Evolutionary conservation across 768 basidiomycete genomes (phyloP), one percentile per base, ranked within the genome.

Genomic region (Hemileccinum rubropunctum): DNA sequence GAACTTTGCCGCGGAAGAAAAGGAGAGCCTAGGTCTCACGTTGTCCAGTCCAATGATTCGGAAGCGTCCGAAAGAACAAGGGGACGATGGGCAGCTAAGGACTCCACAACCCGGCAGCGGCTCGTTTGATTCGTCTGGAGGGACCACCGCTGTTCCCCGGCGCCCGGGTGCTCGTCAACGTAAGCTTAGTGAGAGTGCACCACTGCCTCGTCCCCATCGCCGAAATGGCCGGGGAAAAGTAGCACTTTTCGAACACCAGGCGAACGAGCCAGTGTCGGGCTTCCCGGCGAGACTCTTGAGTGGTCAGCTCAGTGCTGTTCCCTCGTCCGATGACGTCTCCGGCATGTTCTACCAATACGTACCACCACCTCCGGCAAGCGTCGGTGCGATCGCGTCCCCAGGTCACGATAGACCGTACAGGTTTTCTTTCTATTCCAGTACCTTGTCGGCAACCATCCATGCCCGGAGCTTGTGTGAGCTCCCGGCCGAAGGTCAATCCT

Each of bases 371-470:
- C 33, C 54, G 1, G 27, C 51, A 2, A 51, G 45, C 11, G 32
- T 62, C 21, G 52, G 53, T 11, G 73, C 72, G 7, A 73, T 78
- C 43, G 67, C 76, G 20, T 71, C 75, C 44, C 73, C 76, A 4
- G 82, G 79, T 0, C 86, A 93, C 56, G 92, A 94, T 61, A 77
- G 93, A 60, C 95, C 95, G 9, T 98, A 98, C 64, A 82, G 97
- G 39, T 99, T 98, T 72, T 98, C 97, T 0, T 99, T 98, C 73
- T 99, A 98, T 71, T 98, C 92, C 15, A 98, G 97, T 61, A 79
- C 87, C 4, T 74, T 97, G 42, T 83, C 86, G 3, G 88, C 93
- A 0, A 98, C 97, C 1, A 98, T 99, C 42, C 95, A 98, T 71
- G 91, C 97, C 0, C 81, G 94, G 15, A 94, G 88, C 54, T 72